Conservation (phyloP, 768 basidiomycete genomes). For the Naganishia randhawae region DNA sequence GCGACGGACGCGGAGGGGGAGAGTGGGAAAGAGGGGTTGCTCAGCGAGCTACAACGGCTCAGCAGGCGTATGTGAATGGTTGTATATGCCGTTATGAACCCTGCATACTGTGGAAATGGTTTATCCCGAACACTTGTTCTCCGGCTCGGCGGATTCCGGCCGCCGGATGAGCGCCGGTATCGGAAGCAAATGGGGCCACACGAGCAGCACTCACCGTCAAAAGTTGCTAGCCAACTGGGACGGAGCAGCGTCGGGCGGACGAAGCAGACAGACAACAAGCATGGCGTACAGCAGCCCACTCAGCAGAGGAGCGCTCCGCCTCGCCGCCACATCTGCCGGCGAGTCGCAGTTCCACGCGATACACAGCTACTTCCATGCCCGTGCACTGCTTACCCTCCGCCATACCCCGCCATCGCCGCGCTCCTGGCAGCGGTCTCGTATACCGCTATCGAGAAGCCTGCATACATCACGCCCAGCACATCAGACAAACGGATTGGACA, state of each 20-base stretch:
- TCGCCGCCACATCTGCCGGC: neutral
- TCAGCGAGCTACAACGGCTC: no score
- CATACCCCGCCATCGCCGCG: neutral
- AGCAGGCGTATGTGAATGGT: no score
- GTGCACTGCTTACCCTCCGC: slow-evolving; percentile 2
- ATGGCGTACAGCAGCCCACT: slow-evolving; percentile 1
- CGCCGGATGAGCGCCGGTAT: neutral
- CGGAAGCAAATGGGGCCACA: slow-evolving; percentile 10
- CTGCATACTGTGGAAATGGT: no score
- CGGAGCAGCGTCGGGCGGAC: no score
- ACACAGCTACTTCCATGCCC: slow-evolving; percentile 12
- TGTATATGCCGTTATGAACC: no score
- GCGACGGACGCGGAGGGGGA: neutral
- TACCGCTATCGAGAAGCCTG: neutral
- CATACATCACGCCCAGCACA: no score
- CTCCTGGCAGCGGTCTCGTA: no score
- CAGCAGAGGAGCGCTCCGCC: neutral
- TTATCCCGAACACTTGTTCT: no score
- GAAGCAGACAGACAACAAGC: neutral
- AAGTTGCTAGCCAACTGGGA: neutral
- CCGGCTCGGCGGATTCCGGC: neutral
- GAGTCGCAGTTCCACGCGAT: slow-evolving; percentile 5
- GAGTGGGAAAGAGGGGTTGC: no score
- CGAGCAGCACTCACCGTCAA: neutral
- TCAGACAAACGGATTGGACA: no score